Base-by-base conservation (phyloP, 176 grass and related monocot genomes). In the Stipa capillata region DNA sequence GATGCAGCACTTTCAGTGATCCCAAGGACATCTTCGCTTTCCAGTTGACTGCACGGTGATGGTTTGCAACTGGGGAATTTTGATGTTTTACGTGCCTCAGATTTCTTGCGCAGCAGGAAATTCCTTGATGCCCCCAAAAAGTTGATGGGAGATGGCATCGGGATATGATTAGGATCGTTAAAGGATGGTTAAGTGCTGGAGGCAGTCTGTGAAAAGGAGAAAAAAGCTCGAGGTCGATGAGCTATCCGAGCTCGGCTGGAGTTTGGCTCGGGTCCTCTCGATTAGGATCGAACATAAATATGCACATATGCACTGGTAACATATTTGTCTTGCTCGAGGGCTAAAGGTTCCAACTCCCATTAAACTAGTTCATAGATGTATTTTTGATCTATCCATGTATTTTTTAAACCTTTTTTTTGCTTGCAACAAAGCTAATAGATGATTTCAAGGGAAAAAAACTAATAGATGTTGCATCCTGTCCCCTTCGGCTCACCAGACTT, bases 101-200 rank as follows among this genome's bases (percentile, higher is more conserved):
- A 15, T 53, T 79, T 79, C 56, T 73, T 79, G 68, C 47, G 16
- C 37, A 0, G 36, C 68, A 63, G 76, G 76, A 47, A 80, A 74
- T n/a, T 25, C 49, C 0, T 27, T 9, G 56, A 53, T 45, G 16
- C 27, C 36, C 31, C 33, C 66, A 3, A 17, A 64, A 35, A 53
- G 56, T 16, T 48, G 67, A 60, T 37, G 40, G n/a, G n/a, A n/a
- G n/a, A 58, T 2, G 40, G 57, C 70, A 52, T 28, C 58, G 25
- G 81, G 15, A 15, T 24, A 24, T 4, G 25, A 18, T 43, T 24
- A 4, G 17, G 23, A 7, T n/a, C n/a, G n/a, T n/a, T 43, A 70
- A 75, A 44, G 45, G 65, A 65, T 31, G 55, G 63, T 31, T 40
- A 51, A 70, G 65, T 31, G 10, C 52, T 3, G n/a, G n/a, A n/a